These are phyloP conservation scores for Chaetothyriales sp. DNA, from an alignment of 2,329 filamentous ascomycete species.

Conservation along the genomic window DNA sequence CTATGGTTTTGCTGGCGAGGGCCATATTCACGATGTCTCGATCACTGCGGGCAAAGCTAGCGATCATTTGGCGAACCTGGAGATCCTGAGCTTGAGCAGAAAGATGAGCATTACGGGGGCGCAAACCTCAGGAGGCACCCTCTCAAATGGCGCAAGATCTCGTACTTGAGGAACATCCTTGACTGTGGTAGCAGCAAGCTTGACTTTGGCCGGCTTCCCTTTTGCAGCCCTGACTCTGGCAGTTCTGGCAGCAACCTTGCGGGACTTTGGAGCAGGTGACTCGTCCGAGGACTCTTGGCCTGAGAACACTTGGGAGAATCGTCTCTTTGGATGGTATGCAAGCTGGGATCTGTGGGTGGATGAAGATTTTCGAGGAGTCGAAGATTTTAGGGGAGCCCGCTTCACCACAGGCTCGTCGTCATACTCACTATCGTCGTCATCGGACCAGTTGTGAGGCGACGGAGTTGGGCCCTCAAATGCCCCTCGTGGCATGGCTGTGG, in stretches of 20 bases:
- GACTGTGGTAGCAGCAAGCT: background rate
- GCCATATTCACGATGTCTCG: constrained; percentile 21
- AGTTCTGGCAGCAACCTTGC: background rate
- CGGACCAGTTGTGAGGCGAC: background rate
- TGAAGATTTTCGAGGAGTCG: background rate
- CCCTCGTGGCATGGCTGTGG: background rate
- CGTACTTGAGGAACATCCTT: background rate
- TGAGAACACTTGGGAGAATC: background rate
- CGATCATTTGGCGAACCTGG: constrained; percentile 12
- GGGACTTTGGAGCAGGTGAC: background rate
- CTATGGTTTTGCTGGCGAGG: constrained; percentile 18
- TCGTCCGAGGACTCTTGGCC: background rate
- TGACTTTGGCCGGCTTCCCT: too few relatives aligned
- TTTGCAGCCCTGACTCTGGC: too few relatives aligned
- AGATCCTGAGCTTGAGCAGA: background rate
- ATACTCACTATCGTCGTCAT: background rate
- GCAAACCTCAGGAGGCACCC: background rate
- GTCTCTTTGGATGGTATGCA: too few relatives aligned
- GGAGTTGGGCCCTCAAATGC: background rate
- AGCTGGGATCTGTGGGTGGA: too few relatives aligned
- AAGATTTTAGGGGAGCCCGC: background rate
- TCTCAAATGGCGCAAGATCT: background rate
- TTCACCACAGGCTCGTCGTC: background rate
- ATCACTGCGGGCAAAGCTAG: constrained; percentile 15
- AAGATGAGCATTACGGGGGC: background rate